A percentile compares a stretch with the other conserved stretches of the same genome.
Conservation (phyloP, 129 eudicot species). For the Helianthus annuus region HanXRQr2.0-SUNRISE NC_035447.2:13953501-13954000, state of each 20-base stretch:
- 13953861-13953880: neutral
- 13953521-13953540: slow-evolving; percentile 80
- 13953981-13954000: slow-evolving; percentile 48
- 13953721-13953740: slow-evolving; percentile 70
- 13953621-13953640: neutral
- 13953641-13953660: neutral
- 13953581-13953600: slow-evolving; percentile 79
- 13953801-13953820: slow-evolving; percentile 6
- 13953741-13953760: slow-evolving; percentile 67
- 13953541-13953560: slow-evolving; percentile 84
- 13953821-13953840: neutral
- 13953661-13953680: slow-evolving; percentile 10
- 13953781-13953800: slow-evolving; percentile 83
- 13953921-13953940: slow-evolving; percentile 81
- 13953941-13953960: slow-evolving; percentile 80
- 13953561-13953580: slow-evolving; percentile 92
- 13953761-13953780: too few species aligned
- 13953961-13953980: slow-evolving; percentile 87
- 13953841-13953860: neutral
- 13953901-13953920: slow-evolving; percentile 52
- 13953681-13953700: slow-evolving; percentile 62
- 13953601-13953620: slow-evolving; percentile 42
- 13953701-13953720: slow-evolving; percentile 70
- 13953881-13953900: slow-evolving; percentile 50
- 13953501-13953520: slow-evolving; percentile 82